Evolutionary conservation across 140 eudicot species (phyloP), one percentile per base, ranked within the genome.

Genomic region (Anethum foeniculum): DNA sequence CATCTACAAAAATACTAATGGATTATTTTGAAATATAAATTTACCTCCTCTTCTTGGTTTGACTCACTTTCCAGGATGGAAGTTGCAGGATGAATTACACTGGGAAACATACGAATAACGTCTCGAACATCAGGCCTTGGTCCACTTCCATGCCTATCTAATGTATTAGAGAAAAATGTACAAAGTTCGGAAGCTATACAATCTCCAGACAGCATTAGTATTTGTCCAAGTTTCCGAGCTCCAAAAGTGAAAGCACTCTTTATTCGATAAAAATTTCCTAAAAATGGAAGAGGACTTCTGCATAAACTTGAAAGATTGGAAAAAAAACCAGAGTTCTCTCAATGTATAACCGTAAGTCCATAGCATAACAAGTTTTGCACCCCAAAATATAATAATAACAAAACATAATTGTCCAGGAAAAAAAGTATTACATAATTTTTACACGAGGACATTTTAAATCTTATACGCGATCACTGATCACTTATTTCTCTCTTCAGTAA

Each of bases 211-310:
- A 34, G 83, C 81, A 79, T 47, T 46, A 95, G 91, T 71, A 95
- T 81, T 43, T 83, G 88, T 19, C 82, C 87, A 44, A 95, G 96
- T 82, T 88, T 90, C 62, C 87, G 87, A 71, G 97, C 92, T 71
- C 97, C 98, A 36, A 85, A 89, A 81, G 83, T 74, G 64, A 94
- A 86, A 77, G 99, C 99, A 39, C 97, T 92, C 16, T 88, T 89
- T 47, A 95, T 92, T 4, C 97, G 94, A 71, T 81, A 90, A 85
- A 84, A 92, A 77, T 92, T 95, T 71, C 97, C 97, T 95, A 79
- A 46, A 30, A 76, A 27, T 79, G 54, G 39, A 81, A 44, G 58
- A 79, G 69, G 58, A 75, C 49, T 67, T 30, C 18, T 28, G 74
- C 21, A 67, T 67, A 30, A 30, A 32, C 30, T 25, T 62, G 14